Evolutionary conservation across 1,284 basidiomycete species (phyloP), one percentile per base, ranked within the genome.

Genomic region (Tylopilus sp.): DNA sequence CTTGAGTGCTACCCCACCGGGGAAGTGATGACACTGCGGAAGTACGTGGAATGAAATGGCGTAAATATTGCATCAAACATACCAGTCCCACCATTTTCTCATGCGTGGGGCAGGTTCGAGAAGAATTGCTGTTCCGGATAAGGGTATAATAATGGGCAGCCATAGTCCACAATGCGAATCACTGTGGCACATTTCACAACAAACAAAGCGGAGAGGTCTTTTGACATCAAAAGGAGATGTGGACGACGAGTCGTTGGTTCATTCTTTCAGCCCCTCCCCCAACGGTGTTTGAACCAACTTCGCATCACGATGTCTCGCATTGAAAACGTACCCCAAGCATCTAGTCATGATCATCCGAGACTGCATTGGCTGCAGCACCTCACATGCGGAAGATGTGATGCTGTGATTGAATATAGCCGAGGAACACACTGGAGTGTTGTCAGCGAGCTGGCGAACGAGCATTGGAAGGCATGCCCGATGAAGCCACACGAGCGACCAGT

Each of bases 131-230:
- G 46, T 47, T 40, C 54, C 57, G 37, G 30, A 48, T 55, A 61
- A 51, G 49, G 59, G 43, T 40, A 59, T 53, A 63, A 63, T 63
- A 19, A 46, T 31, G 38, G 43, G 50, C 49, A 48, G 40, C 38
- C 47, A 52, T 43, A 29, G 38, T 56, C 63, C 60, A 64, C 52
- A 50, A 51, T 41, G 33, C 41, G 29, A 41, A 49, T 21, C 56
- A 48, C 48, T 41, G 44, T 54, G 41, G 41, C 49, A 64, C 61
- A 58, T 53, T 64, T 62, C 65, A 64, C 64, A 65, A 65, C 61
- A 66, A 64, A 67, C 63, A 67, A 64, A 53, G 59, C 51, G 52
- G 55, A 47, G 56, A 44, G 37, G 54, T 21, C 26, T 52, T 41
- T 51, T 4, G 48, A 55, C 43, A 45, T 66, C 56, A 67, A 65